phyloP scores from a whole-genome alignment of 2,329 filamentous ascomycete species.

The Paraconiothyrium sp. region DNA sequence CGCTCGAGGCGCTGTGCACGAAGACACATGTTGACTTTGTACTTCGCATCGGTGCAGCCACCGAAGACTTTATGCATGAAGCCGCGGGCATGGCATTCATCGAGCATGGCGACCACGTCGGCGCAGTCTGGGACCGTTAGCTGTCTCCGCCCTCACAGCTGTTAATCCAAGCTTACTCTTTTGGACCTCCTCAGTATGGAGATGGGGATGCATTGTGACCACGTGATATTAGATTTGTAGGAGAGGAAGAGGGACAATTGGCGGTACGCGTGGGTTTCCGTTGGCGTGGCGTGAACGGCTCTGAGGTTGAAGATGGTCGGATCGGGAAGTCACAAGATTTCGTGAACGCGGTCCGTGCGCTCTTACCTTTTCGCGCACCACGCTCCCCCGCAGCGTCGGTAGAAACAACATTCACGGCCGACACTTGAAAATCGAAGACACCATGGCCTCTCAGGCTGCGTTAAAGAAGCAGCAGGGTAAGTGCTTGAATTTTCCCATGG shows the following conservation, averaged over 20 bases:
- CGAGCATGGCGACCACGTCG: constrained; percentile 90
- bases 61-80: constrained; percentile 93
- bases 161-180: constrained; percentile 67
- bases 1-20: constrained; percentile 81
- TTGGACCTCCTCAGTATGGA: constrained; percentile 88
- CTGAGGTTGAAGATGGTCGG: constrained; percentile 19
- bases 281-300: constrained; percentile 1
- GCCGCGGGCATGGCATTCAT: constrained; percentile 92
- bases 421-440: constrained; percentile 15
- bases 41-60: constrained; percentile 88
- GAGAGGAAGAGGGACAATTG: constrained; percentile 12
- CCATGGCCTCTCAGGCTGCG: constrained; percentile 62
- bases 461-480: constrained; percentile 79
- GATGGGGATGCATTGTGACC: constrained; percentile 89
- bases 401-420: constrained; percentile 10
- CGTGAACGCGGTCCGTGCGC: constrained; percentile 36
- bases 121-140: constrained; percentile 75
- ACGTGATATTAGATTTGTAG: constrained; percentile 1
- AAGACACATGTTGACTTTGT: constrained; percentile 84
- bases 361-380: constrained; percentile 16
- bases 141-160: background rate
- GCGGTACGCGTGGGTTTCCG: constrained; percentile 21
- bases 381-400: constrained; percentile 11
- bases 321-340: constrained; percentile 36
- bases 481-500: constrained; percentile 4